A percentile compares a stretch with the other conserved stretches of the same genome.
Evolutionary conservation across 1,284 basidiomycete species (phyloP).

Genomic region (Cutaneotrichosporon mucoides): DNA sequence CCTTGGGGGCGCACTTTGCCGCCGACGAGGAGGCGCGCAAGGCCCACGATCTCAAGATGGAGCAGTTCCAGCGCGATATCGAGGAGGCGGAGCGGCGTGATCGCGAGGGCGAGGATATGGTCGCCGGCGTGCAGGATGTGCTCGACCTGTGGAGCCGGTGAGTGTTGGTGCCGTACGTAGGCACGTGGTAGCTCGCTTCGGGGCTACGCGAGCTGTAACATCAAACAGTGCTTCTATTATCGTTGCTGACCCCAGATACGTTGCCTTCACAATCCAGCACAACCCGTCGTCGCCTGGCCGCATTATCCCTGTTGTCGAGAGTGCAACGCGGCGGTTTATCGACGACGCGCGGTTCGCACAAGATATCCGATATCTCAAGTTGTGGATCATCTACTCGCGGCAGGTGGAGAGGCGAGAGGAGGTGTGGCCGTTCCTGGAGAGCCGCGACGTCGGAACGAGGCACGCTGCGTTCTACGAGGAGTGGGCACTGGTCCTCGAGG

Average conservation of each 20-base stretch:
- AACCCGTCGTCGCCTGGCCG: slow-evolving; percentile 61
- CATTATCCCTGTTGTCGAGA: slow-evolving; percentile 69
- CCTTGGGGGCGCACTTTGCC: slow-evolving; percentile 53
- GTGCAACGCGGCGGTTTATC: slow-evolving; percentile 71
- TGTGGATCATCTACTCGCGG: slow-evolving; percentile 79
- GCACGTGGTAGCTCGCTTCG: too few relatives aligned
- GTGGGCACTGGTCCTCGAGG: slow-evolving; percentile 71
- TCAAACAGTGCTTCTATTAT: too few relatives aligned
- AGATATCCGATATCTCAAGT: slow-evolving; percentile 80
- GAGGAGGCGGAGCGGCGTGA: slow-evolving; percentile 47
- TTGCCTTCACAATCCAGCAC: slow-evolving; percentile 53
- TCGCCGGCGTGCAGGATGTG: slow-evolving; percentile 48
- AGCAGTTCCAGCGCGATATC: slow-evolving; percentile 46
- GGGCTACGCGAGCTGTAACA: too few relatives aligned
- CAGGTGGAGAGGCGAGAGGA: slow-evolving; percentile 58
- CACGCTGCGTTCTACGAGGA: slow-evolving; percentile 81
- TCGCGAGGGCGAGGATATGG: slow-evolving; percentile 57
- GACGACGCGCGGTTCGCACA: slow-evolving; percentile 73
- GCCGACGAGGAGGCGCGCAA: slow-evolving; percentile 47
- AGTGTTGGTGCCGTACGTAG: slow-evolving; percentile 9
- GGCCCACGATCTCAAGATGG: slow-evolving; percentile 49
- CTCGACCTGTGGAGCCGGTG: slow-evolving; percentile 52
- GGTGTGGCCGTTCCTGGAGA: slow-evolving; percentile 70
- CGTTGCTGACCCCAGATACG: slow-evolving; percentile 30
- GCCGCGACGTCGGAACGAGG: slow-evolving; percentile 70